phyloP scores from a whole-genome alignment of 257 asterid genomes.

The Verbascum thapsus region DNA sequence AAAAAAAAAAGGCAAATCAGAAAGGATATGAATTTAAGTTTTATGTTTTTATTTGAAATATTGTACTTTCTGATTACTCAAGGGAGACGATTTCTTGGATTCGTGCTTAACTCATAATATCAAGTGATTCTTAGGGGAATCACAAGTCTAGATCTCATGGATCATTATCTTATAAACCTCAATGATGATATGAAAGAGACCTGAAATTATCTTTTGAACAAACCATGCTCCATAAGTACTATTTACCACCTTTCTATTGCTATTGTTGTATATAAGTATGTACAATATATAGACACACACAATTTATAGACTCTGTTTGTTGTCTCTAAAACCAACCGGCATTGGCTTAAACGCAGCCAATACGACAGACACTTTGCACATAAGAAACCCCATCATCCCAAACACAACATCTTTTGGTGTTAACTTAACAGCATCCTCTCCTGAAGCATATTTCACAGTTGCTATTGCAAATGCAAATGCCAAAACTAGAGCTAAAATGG shows the following conservation, averaged over 20 bases:
- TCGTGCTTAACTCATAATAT: no score
- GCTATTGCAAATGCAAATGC: conserved; percentile 47
- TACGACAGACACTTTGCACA: conserved; percentile 75
- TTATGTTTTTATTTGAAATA: no score
- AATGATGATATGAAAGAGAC: no score
- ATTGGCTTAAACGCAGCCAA: conserved; percentile 77
- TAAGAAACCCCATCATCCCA: conserved; percentile 77
- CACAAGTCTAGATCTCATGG: no score
- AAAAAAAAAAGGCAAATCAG: no score
- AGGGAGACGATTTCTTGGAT: no score
- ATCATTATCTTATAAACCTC: no score
- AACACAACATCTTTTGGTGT: conserved; percentile 60
- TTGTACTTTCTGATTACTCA: no score
- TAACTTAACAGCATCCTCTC: conserved; percentile 49
- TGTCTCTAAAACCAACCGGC: conserved; percentile 35
- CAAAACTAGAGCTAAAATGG: conserved; percentile 39
- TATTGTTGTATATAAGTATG: neutral
- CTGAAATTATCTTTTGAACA: no score
- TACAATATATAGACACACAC: conserved; percentile 20
- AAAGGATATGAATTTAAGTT: no score
- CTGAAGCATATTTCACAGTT: conserved; percentile 46
- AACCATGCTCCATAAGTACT: neutral
- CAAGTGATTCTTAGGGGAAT: no score
- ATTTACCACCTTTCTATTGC: neutral
- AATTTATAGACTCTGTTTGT: conserved; percentile 32